Evolutionary conservation across 139 green algal genomes (phyloP), one percentile per base, ranked within the genome.

Genomic region (Chlorella vulgaris): DNA sequence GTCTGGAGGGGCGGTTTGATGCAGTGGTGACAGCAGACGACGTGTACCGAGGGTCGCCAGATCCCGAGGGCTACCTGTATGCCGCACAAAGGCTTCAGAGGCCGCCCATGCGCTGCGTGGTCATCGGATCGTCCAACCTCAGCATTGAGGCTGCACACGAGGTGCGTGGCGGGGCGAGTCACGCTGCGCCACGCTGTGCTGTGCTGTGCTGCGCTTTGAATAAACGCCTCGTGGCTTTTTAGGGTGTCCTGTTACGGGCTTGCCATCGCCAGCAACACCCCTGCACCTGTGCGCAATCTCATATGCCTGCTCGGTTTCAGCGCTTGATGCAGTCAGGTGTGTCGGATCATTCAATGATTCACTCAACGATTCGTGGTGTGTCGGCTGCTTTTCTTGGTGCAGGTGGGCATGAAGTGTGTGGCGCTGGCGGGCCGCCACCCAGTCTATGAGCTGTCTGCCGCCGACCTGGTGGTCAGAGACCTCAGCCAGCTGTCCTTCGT

Each of bases 131-230:
- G 77, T 92, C 85, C 61, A 98, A 98, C 84, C 86, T 85, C 26
- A 80, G 79, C 67, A 90, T 98, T 5, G 96, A 99, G 79, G 96
- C 93, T 29, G 96, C 95, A 3, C 92, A 95, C n/a, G 96, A 99
- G 81, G 88, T 79, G 53, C 22, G 73, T n/a, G 31, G 18, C 0
- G 4, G 10, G 7, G 7, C 10, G 5, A 28, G 33, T 21, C 33
- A 15, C n/a, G 31, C 47, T 55, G n/a, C n/a, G n/a, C n/a, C n/a
- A n/a, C n/a, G n/a, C n/a, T n/a, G n/a, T n/a, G n/a, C n/a, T n/a
- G n/a, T n/a, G n/a, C n/a, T n/a, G n/a, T n/a, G n/a, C n/a, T n/a
- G n/a, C n/a, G n/a, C n/a, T n/a, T n/a, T n/a, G n/a, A n/a, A n/a
- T n/a, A n/a, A n/a, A n/a, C n/a, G n/a, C n/a, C n/a, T n/a, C n/a